Evolutionary conservation across 73 alveolate species (phyloP), one percentile per base, ranked within the genome.

Genomic region (Stentor roeselii): DNA sequence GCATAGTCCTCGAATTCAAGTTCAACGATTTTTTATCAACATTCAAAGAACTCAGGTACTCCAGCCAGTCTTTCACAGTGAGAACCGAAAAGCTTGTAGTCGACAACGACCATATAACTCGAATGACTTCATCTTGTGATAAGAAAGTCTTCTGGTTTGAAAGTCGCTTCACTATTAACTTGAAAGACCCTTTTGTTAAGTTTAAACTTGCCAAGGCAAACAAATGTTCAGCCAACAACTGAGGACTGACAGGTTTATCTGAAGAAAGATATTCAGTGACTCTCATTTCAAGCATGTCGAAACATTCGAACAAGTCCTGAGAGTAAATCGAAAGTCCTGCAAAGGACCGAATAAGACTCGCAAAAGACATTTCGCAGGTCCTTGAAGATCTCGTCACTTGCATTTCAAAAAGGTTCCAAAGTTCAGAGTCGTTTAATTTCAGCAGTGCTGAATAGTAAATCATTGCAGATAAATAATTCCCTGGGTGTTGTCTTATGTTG

Each of bases 351-450:
- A 67, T 30, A 27, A 67, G 41, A 1, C 50, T 21, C 0, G 34
- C 34, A 14, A 32, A 32, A n/a, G 15, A 14, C 80, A 67, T 67
- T n/a, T 27, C 27, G 21, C 27, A 30, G 11, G 50, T 30, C 27
- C 21, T 67, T 27, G 21, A 15, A 67, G 80, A 27, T 34, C 80
- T 67, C 14, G 80, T 40, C 1, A 67, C 34, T 40, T 67, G 80
- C 80, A 67, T 67, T 67, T 67, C 80, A 21, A 30, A 67, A 67
- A 67, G 41, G 1, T 34, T 11, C 37, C 80, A 67, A 21, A 67
- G 37, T 27, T 67, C 80, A 67, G 37, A 15, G 11, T 67, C 80
- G 34, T 27, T 27, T 15, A 14, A 67, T 67, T 34, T 34, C 14
- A 34, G 15, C 2, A 67, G 34, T 0, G 80, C 80, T 2, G 80